phyloP scores from a whole-genome alignment of 2,329 filamentous ascomycete genomes.

The Plectosphaerella sp. region DNA sequence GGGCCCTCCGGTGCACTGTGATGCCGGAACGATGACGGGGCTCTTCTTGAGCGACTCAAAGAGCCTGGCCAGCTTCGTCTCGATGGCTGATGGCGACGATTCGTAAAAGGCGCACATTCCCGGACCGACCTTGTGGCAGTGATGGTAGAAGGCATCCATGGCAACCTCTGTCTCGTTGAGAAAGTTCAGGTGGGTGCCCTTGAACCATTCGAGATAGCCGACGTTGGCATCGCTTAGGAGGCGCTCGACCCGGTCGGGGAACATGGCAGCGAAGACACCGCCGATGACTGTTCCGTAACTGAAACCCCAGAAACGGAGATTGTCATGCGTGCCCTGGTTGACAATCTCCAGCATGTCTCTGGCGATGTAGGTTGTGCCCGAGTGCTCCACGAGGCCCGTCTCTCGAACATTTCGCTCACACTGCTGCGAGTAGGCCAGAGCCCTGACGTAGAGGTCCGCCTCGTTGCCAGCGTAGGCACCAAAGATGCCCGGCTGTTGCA shows the following conservation, averaged over 20 bases:
- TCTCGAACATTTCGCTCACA: conserved; percentile 36
- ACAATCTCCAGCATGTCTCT: conserved; percentile 45
- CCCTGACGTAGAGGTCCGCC: conserved; percentile 38
- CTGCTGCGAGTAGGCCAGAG: conserved; percentile 32
- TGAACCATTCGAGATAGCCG: conserved; percentile 50
- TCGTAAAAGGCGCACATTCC: conserved; percentile 39
- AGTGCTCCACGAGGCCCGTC: conserved; percentile 32
- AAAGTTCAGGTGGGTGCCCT: conserved; percentile 39
- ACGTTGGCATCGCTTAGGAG: conserved; percentile 46
- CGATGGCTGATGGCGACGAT: conserved; percentile 27
- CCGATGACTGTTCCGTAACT: conserved; percentile 33
- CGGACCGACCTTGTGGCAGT: conserved; percentile 49
- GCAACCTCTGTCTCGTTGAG: conserved; percentile 50
- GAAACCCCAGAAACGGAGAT: conserved; percentile 35
- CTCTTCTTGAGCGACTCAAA: conserved; percentile 33
- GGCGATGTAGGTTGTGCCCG: conserved; percentile 39
- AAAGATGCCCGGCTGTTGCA: conserved; percentile 38
- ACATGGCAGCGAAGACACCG: conserved; percentile 32
- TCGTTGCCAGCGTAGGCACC: conserved; percentile 42
- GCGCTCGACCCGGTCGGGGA: conserved; percentile 25
- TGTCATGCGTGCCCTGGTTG: conserved; percentile 32
- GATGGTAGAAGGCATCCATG: conserved; percentile 46
- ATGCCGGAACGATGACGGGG: conserved; percentile 37
- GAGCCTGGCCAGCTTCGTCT: conserved; percentile 31
- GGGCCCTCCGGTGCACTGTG: conserved; percentile 20